phyloP scores from a whole-genome alignment of 805 yeast genomes.

The Cyberlindnera japonica region DNA sequence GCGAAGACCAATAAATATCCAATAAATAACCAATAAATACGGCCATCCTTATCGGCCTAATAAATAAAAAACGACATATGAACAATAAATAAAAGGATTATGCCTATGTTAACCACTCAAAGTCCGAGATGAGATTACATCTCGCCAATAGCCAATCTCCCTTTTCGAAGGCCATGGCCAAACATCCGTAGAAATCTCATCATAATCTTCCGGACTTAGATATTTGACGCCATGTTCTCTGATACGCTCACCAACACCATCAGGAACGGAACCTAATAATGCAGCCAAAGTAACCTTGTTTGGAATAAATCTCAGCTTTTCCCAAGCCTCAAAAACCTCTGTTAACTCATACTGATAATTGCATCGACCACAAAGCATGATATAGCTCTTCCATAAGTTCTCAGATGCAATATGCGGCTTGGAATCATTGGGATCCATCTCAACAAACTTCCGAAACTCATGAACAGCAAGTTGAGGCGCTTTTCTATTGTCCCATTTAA shows the following conservation, averaged over 20 bases:
- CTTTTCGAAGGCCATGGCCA: conserved; percentile 37
- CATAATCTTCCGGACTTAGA: conserved; percentile 11
- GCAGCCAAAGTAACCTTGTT: conserved; percentile 35
- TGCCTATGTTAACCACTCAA: conserved; percentile 1
- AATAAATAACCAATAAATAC: conserved; percentile 4
- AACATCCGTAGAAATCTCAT: conserved; percentile 13
- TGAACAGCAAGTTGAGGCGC: conserved; percentile 60
- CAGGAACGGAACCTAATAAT: conserved; percentile 31
- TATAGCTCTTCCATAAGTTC: conserved; percentile 49
- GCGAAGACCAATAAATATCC: neutral
- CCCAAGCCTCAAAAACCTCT: conserved; percentile 53
- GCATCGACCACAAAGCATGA: conserved; percentile 44
- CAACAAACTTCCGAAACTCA: conserved; percentile 46
- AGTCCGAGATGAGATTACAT: neutral
- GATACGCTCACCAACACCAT: conserved; percentile 32
- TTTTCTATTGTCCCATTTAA: conserved; percentile 46
- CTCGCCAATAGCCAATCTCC: conserved; percentile 24
- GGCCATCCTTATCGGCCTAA: no score
- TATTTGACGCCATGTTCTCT: conserved; percentile 32
- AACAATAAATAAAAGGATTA: conserved; percentile 6
- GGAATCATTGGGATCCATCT: conserved; percentile 29
- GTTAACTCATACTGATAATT: conserved; percentile 47
- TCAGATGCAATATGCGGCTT: conserved; percentile 39
- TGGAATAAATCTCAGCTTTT: conserved; percentile 42
- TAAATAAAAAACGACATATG: neutral